These are phyloP conservation scores for Pulveroboletus ravenelii DNA, from an alignment of 768 basidiomycete species.

Conservation along the genomic window DNA sequence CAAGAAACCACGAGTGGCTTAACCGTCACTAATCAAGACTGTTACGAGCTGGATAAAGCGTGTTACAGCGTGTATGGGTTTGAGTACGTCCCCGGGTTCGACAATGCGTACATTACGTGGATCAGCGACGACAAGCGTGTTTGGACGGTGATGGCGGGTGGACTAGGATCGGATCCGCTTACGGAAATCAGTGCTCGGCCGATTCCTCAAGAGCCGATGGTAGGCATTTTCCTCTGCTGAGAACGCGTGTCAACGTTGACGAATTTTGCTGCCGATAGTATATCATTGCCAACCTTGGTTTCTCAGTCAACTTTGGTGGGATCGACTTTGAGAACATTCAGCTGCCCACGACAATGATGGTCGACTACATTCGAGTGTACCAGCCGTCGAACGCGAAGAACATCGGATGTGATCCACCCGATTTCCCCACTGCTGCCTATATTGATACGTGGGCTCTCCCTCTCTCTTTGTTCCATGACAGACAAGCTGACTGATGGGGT, in stretches of 20 bases:
- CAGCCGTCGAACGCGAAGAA: conserved; percentile 47
- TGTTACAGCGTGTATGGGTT: conserved; percentile 51
- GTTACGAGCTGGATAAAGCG: conserved; percentile 38
- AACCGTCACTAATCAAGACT: conserved; percentile 36
- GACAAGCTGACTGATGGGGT: neutral
- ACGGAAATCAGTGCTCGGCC: conserved; percentile 55
- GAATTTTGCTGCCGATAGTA: conserved; percentile 37
- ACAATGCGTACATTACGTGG: conserved; percentile 64
- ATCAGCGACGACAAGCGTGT: conserved; percentile 49
- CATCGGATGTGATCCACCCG: conserved; percentile 64
- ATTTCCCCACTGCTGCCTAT: conserved; percentile 71
- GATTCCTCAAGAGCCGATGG: conserved; percentile 71
- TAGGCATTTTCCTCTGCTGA: neutral
- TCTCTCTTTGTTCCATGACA: neutral
- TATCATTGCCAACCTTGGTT: conserved; percentile 66
- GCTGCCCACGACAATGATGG: conserved; percentile 57
- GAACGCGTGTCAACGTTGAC: neutral
- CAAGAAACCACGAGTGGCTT: conserved; percentile 40
- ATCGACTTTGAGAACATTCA: conserved; percentile 54
- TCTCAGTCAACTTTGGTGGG: conserved; percentile 62
- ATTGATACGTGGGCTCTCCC: conserved; percentile 54
- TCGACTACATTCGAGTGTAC: conserved; percentile 84
- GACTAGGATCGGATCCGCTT: conserved; percentile 45
- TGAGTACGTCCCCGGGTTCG: conserved; percentile 49
- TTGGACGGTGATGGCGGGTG: conserved; percentile 52